phyloP scores from a whole-genome alignment of 2,329 filamentous ascomycete species.

The Metarhizium album region DNA sequence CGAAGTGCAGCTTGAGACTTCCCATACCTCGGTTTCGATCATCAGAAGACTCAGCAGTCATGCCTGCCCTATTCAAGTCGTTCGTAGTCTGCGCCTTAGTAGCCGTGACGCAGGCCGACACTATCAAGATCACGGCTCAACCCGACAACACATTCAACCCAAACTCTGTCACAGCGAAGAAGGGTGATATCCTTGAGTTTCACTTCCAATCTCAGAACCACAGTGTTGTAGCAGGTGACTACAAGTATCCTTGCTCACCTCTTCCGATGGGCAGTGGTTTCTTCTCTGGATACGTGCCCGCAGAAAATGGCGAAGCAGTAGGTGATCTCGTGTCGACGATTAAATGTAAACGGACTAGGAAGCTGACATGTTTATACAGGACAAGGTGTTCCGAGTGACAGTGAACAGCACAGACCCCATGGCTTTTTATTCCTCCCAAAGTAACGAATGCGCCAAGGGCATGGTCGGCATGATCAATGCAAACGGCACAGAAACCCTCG shows the following conservation, averaged over 20 bases:
- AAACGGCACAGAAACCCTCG: constrained; percentile 17
- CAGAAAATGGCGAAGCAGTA: constrained; percentile 19
- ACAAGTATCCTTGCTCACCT: constrained; percentile 24
- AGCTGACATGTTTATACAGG: constrained; percentile 12
- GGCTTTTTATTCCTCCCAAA: constrained; percentile 29
- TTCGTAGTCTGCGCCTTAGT: constrained; percentile 16
- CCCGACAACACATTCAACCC: constrained; percentile 23
- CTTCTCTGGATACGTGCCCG: constrained; percentile 25
- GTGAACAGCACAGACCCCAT: constrained; percentile 22
- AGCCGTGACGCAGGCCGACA: constrained; percentile 18
- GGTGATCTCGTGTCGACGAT: neutral
- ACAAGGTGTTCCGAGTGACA: constrained; percentile 24
- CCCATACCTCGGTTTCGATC: too few species aligned
- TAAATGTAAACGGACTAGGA: neutral
- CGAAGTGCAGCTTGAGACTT: too few species aligned
- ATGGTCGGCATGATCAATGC: constrained; percentile 31
- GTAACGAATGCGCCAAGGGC: constrained; percentile 24
- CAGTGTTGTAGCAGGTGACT: constrained; percentile 26
- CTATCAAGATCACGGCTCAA: constrained; percentile 23
- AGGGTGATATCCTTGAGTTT: constrained; percentile 26
- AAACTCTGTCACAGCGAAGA: constrained; percentile 19
- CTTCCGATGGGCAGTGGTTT: constrained; percentile 22
- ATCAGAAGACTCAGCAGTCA: constrained; percentile 6
- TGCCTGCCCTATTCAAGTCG: constrained; percentile 19
- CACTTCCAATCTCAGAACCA: constrained; percentile 26